Percentiles rank a stretch among this genome's conserved stretches.
Conservation (phyloP, 2,329 filamentous ascomycete species). For the Colletotrichum karsti region DNA sequence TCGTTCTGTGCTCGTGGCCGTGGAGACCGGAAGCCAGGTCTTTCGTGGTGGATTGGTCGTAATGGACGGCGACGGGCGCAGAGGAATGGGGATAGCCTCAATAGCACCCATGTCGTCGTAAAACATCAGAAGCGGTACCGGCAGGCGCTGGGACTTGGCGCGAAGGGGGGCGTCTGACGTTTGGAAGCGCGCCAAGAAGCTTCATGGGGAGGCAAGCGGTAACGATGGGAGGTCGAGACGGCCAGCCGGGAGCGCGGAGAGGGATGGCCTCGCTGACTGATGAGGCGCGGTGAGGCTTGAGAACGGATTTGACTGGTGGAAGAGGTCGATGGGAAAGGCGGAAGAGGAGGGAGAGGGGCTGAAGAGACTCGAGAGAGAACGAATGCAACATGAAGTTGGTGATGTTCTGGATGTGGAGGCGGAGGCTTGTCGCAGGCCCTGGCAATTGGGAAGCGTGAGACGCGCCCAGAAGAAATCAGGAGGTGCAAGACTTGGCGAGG, state of each 20-base stretch:
- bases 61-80: neutral
- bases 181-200: constrained; percentile 14
- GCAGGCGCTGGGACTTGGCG: constrained; percentile 19
- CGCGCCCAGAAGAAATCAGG: constrained; percentile 20
- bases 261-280: neutral
- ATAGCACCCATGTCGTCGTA: neutral
- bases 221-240: constrained; percentile 13
- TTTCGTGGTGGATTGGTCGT: neutral
- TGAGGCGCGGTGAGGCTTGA: neutral
- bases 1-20: neutral
- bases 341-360: neutral
- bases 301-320: neutral
- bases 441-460: constrained; percentile 2
- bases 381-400: neutral
- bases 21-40: neutral
- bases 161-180: constrained; percentile 8
- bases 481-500: constrained; percentile 25
- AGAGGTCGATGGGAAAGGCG: neutral
- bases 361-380: neutral
- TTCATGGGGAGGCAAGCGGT: constrained; percentile 10
- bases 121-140: constrained; percentile 7
- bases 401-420: neutral
- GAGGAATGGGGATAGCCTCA: neutral
- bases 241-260: neutral
- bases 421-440: constrained; percentile 21